Evolutionary conservation across 148 eudicot species (phyloP), one percentile per base, ranked within the genome.

Genomic region (Diospyros lotus): DNA sequence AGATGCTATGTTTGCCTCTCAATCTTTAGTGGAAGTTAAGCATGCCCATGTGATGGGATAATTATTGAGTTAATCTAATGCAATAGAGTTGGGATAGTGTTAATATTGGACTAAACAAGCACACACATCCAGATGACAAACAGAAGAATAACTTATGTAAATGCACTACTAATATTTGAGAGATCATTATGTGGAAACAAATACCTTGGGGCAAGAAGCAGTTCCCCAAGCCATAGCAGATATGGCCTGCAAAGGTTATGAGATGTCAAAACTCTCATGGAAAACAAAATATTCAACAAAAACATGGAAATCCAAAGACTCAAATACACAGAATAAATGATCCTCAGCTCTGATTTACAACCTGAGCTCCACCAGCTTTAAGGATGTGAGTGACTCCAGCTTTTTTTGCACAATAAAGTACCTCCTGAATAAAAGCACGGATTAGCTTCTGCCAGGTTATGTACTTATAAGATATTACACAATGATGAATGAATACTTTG

Each of bases 201-300:
- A 48, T 85, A 96, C 99, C 99, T 96, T 96, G 44, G 99, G 99
- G 79, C 99, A 96, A 63, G 98, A 93, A 17, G 88, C 71, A n/a
- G 99, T 96, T 59, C 99, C 99, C 99, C 99, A 96, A 51, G 99
- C 99, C 99, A 96, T 93, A 80, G 99, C 99, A 86, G 98, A 79
- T 75, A 96, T 93, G 54, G 99, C 99, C 98, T 93, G 80, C 72
- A 80, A 81, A 79, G 74, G 51, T 56, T 42, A 69, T 41, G 59
- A 79, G 4, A 66, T n/a, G 63, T 73, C 51, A 66, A 38, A 68
- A 40, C 5, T 67, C 28, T 43, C 50, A 11, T 14, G 41, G 11
- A 28, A 28, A 75, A 64, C 68, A 64, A 43, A 62, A 63, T 4
- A 39, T 74, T 46, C 45, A 41, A 74, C 39, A 52, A 59, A 58